A percentile compares a stretch with the other conserved stretches of the same genome.
These are phyloP conservation scores for Pogostemon cablin DNA, from an alignment of 257 asterid species.

Conservation along the genomic window DNA sequence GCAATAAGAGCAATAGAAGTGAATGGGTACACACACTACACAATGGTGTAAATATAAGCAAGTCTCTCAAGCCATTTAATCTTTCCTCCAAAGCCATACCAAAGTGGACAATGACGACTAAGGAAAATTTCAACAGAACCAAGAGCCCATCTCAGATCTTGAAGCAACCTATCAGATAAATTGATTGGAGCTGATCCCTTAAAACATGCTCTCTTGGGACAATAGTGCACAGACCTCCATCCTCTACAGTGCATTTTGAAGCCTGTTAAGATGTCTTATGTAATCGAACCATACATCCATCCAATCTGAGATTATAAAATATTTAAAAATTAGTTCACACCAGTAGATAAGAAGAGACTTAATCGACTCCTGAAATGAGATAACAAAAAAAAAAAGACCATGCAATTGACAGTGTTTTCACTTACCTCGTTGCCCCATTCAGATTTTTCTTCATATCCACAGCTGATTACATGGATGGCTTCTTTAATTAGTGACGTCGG, in stretches of 20 bases:
- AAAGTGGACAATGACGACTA: conserved; percentile 86
- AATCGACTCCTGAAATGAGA: too few relatives aligned
- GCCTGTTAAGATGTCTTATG: conserved; percentile 88
- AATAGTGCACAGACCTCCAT: conserved; percentile 89
- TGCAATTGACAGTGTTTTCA: too few relatives aligned
- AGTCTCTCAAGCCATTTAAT: conserved; percentile 71
- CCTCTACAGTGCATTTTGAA: conserved; percentile 95
- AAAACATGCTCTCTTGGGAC: conserved; percentile 64
- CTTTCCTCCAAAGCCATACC: conserved; percentile 97
- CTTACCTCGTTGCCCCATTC: conserved; percentile 97
- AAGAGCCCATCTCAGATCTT: conserved; percentile 94
- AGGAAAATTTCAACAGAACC: conserved; percentile 90
- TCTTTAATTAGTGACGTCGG: conserved; percentile 61
- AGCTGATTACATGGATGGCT: conserved; percentile 89
- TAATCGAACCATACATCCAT: conserved; percentile 91
- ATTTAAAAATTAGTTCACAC: too few relatives aligned
- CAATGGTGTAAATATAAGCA: conserved; percentile 80
- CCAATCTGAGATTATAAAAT: conserved; percentile 57
- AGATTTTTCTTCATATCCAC: conserved; percentile 88
- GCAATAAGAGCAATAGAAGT: conserved; percentile 81
- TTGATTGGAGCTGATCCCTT: conserved; percentile 48
- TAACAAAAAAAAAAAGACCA: too few relatives aligned
- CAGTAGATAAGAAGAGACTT: too few relatives aligned
- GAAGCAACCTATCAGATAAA: conserved; percentile 88
- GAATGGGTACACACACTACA: conserved; percentile 57